Percentiles rank a stretch among this genome's conserved stretches.
These are phyloP conservation scores for Heracleum sosnowskyi DNA, from an alignment of 129 eudicot genomes.

Conservation along the genomic window DNA sequence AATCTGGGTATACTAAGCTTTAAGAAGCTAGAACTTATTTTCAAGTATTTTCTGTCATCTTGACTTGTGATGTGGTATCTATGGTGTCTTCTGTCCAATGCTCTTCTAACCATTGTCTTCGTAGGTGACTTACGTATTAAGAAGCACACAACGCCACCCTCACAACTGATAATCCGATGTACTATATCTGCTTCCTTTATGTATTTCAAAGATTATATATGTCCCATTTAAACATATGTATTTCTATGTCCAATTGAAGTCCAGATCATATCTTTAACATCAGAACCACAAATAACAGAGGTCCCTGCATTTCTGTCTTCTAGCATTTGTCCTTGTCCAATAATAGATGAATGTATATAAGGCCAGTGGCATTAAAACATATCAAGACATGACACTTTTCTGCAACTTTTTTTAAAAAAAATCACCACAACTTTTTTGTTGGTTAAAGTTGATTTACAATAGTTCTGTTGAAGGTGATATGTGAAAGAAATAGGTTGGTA, in stretches of 20 bases:
- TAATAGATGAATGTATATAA: background rate
- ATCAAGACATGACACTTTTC: background rate
- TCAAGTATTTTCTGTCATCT: background rate
- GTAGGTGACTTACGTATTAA: background rate
- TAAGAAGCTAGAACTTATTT: too few relatives aligned
- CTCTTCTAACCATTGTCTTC: background rate
- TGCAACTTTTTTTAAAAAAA: background rate
- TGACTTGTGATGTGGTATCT: too few relatives aligned
- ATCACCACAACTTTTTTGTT: background rate
- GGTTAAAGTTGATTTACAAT: slow-evolving; percentile 11
- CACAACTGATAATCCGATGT: background rate
- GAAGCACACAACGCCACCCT: background rate
- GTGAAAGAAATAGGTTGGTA: slow-evolving; percentile 12
- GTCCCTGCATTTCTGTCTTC: slow-evolving; percentile 1
- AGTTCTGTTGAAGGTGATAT: slow-evolving; percentile 11
- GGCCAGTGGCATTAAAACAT: background rate
- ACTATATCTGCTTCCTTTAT: background rate
- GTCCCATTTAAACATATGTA: background rate
- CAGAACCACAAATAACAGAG: background rate
- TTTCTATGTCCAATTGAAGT: background rate
- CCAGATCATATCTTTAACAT: background rate
- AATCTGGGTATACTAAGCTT: too few relatives aligned
- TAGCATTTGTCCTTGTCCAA: background rate
- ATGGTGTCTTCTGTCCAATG: background rate
- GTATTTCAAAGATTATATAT: background rate